These are phyloP conservation scores for Claviceps paspali DNA, from an alignment of 2,329 filamentous ascomycete genomes.

Conservation along the genomic window DNA sequence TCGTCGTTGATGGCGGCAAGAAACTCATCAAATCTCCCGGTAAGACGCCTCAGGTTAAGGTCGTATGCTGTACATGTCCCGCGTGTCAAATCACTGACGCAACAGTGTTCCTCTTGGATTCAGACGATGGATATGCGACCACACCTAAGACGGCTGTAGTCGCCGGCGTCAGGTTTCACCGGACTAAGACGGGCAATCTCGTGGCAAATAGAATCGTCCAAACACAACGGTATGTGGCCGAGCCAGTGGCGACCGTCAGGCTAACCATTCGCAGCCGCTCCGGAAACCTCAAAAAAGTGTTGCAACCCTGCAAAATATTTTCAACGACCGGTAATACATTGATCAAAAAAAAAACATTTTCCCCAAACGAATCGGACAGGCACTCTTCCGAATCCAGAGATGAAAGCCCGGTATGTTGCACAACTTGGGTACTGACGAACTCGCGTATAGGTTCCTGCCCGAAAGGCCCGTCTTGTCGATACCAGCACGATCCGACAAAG, in stretches of 20 bases:
- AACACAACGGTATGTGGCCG: constrained; percentile 52
- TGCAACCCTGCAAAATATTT: constrained; percentile 59
- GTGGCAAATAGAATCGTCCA: constrained; percentile 62
- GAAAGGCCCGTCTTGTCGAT: constrained; percentile 67
- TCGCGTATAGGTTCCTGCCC: constrained; percentile 58
- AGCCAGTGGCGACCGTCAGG: constrained; percentile 10
- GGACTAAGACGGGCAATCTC: constrained; percentile 79
- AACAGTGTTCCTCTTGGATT: neutral
- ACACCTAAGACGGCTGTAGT: constrained; percentile 59
- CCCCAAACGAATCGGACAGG: constrained; percentile 13
- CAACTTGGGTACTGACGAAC: constrained; percentile 28
- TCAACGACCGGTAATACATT: constrained; percentile 53
- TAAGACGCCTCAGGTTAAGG: constrained; percentile 20
- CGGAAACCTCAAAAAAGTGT: constrained; percentile 48
- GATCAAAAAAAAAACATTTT: no score
- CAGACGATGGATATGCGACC: constrained; percentile 37
- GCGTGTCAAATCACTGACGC: neutral
- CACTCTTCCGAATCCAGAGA: constrained; percentile 8
- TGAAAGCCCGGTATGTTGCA: constrained; percentile 21
- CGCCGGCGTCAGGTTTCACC: constrained; percentile 66
- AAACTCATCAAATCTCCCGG: constrained; percentile 63
- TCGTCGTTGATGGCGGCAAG: constrained; percentile 61
- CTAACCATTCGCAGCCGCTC: constrained; percentile 31
- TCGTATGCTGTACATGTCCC: neutral
- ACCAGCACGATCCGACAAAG: constrained; percentile 69